Evolutionary conservation across 2,329 filamentous ascomycete species (phyloP), one percentile per base, ranked within the genome.

Genomic region (Neurospora crassa): DNA sequence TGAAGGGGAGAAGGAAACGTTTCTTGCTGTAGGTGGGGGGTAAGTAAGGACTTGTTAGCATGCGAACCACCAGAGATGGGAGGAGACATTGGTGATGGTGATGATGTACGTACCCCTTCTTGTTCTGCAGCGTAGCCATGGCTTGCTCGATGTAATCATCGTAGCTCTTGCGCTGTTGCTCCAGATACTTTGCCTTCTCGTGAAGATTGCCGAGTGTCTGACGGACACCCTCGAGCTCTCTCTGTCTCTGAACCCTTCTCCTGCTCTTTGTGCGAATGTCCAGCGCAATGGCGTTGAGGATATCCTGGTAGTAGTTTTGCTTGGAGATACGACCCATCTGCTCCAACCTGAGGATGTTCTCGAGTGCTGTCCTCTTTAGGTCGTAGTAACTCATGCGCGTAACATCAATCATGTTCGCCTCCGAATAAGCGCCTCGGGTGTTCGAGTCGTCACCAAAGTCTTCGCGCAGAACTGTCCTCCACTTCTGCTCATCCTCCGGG

Each of bases 61-160:
- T 68, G 18, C 67, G 37, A 34, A 45, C 37, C 24, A 29, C 24
- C 24, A 40, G 16, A 29, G 8, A 47, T 40, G 47, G 41, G 69
- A 69, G 41, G 68, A 71, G 16, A 29, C 45, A 34, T 42, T 47
- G 63, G 67, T 45, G 37, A 24, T 42, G 40, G 16, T 40, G 8
- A 68, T 70, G 8, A 68, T 70, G 69, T 68, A 81, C 87, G 80
- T 86, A 91, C 88, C 91, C 94, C 82, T 97, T 97, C 81, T 97
- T 97, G 82, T 92, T 97, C 81, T 98, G 96, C 72, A 99, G 85
- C 5, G 96, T 99, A 72, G 94, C 87, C 93, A 99, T 97, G 68
- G 96, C 95, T 81, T 97, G 94, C 83, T 99, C 96, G 78, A 99
- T 97, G 82, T 99, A 99, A 83, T 99, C 94, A 79, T 99, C 97